Conservation (phyloP, 768 basidiomycete genomes). For the Amanita thiersii region DNA sequence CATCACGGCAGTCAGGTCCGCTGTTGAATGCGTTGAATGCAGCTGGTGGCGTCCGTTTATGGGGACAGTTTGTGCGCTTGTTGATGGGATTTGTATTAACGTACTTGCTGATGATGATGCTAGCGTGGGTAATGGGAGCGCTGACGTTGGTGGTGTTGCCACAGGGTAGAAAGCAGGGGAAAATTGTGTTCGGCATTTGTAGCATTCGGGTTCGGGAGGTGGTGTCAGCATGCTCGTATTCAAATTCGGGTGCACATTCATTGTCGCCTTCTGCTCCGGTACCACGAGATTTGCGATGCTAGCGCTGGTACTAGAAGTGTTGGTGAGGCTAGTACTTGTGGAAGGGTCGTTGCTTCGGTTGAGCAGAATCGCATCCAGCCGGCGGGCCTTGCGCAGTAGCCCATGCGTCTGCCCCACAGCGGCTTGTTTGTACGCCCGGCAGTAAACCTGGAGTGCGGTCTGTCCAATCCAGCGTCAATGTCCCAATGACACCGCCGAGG, state of each 20-base stretch:
- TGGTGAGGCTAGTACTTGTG: slow-evolving; percentile 13
- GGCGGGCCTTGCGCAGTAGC: slow-evolving; percentile 80
- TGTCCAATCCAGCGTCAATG: slow-evolving; percentile 20
- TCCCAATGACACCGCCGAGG: no score
- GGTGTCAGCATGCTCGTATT: no score
- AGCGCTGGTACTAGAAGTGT: no score
- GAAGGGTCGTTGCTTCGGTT: slow-evolving; percentile 21
- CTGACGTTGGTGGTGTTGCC: slow-evolving; percentile 7
- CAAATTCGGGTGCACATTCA: no score
- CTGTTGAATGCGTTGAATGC: no score
- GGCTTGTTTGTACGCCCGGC: slow-evolving; percentile 77
- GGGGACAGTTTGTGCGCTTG: background rate
- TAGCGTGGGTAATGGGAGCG: slow-evolving; percentile 6
- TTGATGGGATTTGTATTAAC: no score
- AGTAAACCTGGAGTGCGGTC: slow-evolving; percentile 89
- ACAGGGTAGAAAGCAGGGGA: slow-evolving; percentile 68
- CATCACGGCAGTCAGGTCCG: slow-evolving; percentile 11
- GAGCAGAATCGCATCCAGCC: slow-evolving; percentile 68
- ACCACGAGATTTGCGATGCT: no score
- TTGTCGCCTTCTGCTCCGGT: no score
- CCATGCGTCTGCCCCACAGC: slow-evolving; percentile 67
- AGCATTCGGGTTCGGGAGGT: slow-evolving; percentile 40
- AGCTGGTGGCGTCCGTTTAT: slow-evolving; percentile 7
- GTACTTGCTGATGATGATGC: no score
- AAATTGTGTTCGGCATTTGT: slow-evolving; percentile 55